Evolutionary conservation across 306 rosid genomes (phyloP).

Genomic region (Sophora flavescens): DNA sequence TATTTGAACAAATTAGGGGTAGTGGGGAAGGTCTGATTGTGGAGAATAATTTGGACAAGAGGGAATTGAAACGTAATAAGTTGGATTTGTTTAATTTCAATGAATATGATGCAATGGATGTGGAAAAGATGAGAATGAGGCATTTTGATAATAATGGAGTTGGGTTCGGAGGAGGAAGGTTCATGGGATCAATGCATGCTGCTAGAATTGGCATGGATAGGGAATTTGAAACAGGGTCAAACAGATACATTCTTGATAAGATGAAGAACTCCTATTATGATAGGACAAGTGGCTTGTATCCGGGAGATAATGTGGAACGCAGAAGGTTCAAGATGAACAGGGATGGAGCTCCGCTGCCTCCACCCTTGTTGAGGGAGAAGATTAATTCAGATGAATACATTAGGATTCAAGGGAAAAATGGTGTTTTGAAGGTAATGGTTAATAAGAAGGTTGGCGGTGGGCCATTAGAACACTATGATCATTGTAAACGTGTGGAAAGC

Average conservation of each 20-base stretch:
- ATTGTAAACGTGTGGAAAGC: conserved; percentile 59
- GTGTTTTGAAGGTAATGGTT: conserved; percentile 93
- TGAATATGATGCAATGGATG: conserved; percentile 65
- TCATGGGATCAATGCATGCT: conserved; percentile 61
- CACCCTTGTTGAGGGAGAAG: conserved; percentile 62
- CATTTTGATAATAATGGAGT: conserved; percentile 51
- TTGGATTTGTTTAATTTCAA: conserved; percentile 64
- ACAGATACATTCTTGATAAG: conserved; percentile 62
- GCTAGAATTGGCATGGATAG: conserved; percentile 60
- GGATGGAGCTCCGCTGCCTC: conserved; percentile 57
- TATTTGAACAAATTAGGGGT: conserved; percentile 51
- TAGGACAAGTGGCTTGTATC: conserved; percentile 46
- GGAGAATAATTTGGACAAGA: conserved; percentile 49
- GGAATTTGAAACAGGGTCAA: conserved; percentile 67
- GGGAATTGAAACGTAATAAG: conserved; percentile 58
- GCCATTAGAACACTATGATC: conserved; percentile 54
- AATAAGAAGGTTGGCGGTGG: conserved; percentile 67
- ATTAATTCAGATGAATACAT: conserved; percentile 75
- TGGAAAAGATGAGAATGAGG: conserved; percentile 54
- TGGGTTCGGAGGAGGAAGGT: conserved; percentile 64
- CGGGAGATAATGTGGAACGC: conserved; percentile 53
- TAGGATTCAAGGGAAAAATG: conserved; percentile 95
- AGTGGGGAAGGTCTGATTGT: conserved; percentile 54
- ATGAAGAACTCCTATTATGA: conserved; percentile 59
- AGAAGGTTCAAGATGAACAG: conserved; percentile 56